phyloP scores from a whole-genome alignment of 2,329 filamentous ascomycete species.

The Colletotrichum euphorbiae region DNA sequence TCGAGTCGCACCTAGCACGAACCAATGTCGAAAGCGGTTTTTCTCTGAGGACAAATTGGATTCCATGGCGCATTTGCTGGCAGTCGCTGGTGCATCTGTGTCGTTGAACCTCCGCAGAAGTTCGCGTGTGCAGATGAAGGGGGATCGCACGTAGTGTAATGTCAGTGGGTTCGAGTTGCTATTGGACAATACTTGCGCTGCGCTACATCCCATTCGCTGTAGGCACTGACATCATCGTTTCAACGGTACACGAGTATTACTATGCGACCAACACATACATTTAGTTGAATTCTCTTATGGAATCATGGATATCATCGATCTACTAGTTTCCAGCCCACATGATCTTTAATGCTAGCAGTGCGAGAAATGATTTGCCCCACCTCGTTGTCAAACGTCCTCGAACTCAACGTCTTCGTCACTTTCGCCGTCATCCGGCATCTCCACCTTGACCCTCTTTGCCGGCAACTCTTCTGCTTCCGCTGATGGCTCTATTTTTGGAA shows the following conservation, averaged over 20 bases:
- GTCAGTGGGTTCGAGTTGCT: not conserved
- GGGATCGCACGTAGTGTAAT: not conserved
- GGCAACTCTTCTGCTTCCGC: slow-evolving; percentile 56
- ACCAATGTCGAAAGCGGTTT: too few relatives aligned
- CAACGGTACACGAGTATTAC: not conserved
- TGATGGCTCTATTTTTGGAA: slow-evolving; percentile 51
- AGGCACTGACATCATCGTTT: slow-evolving; percentile 27
- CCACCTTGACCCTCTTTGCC: slow-evolving; percentile 72
- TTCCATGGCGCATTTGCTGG: too few relatives aligned
- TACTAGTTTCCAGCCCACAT: not conserved
- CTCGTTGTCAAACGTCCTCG: slow-evolving; percentile 61
- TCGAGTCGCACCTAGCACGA: too few relatives aligned
- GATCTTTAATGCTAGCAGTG: not conserved
- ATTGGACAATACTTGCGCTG: not conserved
- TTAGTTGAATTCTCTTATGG: too few relatives aligned
- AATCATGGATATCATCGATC: too few relatives aligned
- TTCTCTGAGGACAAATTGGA: too few relatives aligned
- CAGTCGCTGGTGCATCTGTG: too few relatives aligned
- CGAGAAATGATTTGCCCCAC: not conserved
- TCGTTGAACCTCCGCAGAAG: too few relatives aligned
- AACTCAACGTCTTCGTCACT: slow-evolving; percentile 68
- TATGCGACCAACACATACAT: not conserved
- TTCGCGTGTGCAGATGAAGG: not conserved
- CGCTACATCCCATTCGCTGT: not conserved
- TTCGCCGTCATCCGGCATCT: slow-evolving; percentile 62